A percentile compares a stretch with the other conserved stretches of the same genome.
These are phyloP conservation scores for Kuraishia molischiana DNA, from an alignment of 805 yeast species.

Conservation along the genomic window DNA sequence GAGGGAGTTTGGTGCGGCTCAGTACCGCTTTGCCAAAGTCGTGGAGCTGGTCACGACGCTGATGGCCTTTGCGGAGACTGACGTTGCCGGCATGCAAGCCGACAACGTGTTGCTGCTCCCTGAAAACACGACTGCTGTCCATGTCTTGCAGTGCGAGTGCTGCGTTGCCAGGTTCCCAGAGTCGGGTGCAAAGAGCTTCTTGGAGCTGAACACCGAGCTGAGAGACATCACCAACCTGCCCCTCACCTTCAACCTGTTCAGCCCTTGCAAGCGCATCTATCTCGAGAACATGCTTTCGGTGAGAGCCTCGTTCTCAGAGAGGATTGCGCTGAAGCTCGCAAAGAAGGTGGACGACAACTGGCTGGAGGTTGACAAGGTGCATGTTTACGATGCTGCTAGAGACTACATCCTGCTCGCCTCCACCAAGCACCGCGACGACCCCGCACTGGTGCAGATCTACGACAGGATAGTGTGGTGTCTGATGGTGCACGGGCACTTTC, in stretches of 20 bases:
- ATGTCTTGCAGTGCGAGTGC: background rate
- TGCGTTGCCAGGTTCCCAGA: background rate
- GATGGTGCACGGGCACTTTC: conserved; percentile 33
- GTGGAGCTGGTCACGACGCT: background rate
- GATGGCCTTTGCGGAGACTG: background rate
- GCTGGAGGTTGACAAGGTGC: conserved; percentile 6
- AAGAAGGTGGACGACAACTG: conserved; percentile 2
- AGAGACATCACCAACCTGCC: background rate
- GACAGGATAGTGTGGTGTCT: conserved; percentile 32
- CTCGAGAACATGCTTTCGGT: background rate
- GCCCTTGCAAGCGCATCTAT: background rate
- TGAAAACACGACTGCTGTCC: background rate
- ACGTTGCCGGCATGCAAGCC: background rate
- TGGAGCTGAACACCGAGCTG: background rate
- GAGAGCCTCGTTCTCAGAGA: conserved; percentile 4
- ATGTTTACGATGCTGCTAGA: conserved; percentile 25
- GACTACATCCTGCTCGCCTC: conserved; percentile 26
- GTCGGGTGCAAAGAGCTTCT: no score
- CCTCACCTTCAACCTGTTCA: background rate
- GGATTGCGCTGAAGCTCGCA: conserved; percentile 7
- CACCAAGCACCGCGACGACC: conserved; percentile 26
- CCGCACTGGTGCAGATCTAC: conserved; percentile 19
- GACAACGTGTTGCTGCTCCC: background rate
- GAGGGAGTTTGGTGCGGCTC: background rate
- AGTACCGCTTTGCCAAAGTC: background rate